These are phyloP conservation scores for Glutinoglossum americanum DNA, from an alignment of 495 filamentous ascomycete species.

Conservation along the genomic window DNA sequence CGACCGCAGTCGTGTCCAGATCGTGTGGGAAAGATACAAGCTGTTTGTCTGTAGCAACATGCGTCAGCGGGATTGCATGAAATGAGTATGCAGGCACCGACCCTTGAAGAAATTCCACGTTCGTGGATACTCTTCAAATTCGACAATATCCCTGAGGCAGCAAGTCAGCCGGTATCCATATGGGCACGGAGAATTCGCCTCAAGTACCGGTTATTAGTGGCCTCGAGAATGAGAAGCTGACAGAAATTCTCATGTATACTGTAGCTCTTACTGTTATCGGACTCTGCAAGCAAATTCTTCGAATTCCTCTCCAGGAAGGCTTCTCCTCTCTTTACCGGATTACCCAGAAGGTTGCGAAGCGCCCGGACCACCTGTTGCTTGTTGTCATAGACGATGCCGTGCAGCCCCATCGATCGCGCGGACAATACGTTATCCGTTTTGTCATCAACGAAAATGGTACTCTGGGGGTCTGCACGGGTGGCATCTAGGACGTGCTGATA, in stretches of 20 bases:
- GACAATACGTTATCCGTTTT: constrained; percentile 13
- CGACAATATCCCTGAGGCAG: constrained; percentile 5
- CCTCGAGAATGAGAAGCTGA: constrained; percentile 10
- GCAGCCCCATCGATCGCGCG: constrained; percentile 11
- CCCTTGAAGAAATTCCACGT: constrained; percentile 5
- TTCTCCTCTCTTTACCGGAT: constrained; percentile 9
- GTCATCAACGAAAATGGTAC: constrained; percentile 14
- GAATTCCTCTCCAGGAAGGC: constrained; percentile 9
- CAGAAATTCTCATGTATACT: constrained; percentile 10
- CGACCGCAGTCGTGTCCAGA: constrained; percentile 13
- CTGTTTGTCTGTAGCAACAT: constrained; percentile 1
- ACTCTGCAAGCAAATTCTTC: no score
- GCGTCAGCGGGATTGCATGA: neutral
- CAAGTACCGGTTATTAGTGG: constrained; percentile 4
- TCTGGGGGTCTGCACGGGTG: constrained; percentile 4
- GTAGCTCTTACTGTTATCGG: no score
- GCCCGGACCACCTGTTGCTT: neutral
- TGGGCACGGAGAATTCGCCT: neutral
- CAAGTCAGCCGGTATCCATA: neutral
- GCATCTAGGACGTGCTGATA: constrained; percentile 13
- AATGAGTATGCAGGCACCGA: neutral
- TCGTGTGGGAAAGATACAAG: constrained; percentile 10
- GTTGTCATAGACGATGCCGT: neutral
- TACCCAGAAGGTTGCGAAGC: constrained; percentile 6
- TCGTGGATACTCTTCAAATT: constrained; percentile 1